A percentile compares a stretch with the other conserved stretches of the same genome.
phyloP scores from a whole-genome alignment of 192 early-diverging fungal species.

The Spizellomyces punctatus region DNA sequence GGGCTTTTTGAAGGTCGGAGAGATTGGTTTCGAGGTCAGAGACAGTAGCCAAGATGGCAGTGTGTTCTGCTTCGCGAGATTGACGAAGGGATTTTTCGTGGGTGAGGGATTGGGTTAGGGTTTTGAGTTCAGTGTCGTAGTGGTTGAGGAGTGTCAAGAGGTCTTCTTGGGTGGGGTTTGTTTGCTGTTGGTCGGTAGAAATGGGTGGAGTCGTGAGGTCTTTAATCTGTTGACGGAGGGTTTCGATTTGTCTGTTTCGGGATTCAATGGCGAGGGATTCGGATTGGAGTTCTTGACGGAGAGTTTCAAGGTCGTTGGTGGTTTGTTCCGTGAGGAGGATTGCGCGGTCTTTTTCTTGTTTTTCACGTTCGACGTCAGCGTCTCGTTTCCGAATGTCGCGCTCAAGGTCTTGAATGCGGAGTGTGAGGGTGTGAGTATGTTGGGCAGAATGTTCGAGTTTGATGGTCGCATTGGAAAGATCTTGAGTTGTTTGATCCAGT shows the following conservation, averaged over 20 bases:
- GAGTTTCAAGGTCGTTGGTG: not conserved
- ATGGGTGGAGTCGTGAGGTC: not conserved
- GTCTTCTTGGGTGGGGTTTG: not conserved
- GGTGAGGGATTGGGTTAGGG: not conserved
- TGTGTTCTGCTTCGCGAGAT: slow-evolving; percentile 19
- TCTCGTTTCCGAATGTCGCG: not conserved
- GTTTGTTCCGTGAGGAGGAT: not conserved
- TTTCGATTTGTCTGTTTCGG: slow-evolving; percentile 12
- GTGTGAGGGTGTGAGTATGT: not conserved
- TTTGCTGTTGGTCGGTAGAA: not conserved
- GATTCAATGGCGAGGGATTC: slow-evolving; percentile 4
- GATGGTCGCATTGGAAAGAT: not conserved
- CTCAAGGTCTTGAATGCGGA: not conserved
- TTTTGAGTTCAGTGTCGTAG: slow-evolving; percentile 24
- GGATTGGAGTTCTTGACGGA: not conserved
- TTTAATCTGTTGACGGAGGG: not conserved
- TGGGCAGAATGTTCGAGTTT: not conserved
- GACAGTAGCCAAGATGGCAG: slow-evolving; percentile 3
- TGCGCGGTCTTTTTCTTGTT: not conserved
- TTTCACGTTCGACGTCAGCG: not conserved
- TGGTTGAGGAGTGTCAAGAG: not conserved
- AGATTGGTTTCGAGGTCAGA: slow-evolving; percentile 21
- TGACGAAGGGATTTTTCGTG: slow-evolving; percentile 14
- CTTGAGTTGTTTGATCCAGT: not conserved
- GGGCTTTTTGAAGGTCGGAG: not conserved